Conservation (phyloP, 2,329 filamentous ascomycete genomes). For the Talaromyces sp. region DNA sequence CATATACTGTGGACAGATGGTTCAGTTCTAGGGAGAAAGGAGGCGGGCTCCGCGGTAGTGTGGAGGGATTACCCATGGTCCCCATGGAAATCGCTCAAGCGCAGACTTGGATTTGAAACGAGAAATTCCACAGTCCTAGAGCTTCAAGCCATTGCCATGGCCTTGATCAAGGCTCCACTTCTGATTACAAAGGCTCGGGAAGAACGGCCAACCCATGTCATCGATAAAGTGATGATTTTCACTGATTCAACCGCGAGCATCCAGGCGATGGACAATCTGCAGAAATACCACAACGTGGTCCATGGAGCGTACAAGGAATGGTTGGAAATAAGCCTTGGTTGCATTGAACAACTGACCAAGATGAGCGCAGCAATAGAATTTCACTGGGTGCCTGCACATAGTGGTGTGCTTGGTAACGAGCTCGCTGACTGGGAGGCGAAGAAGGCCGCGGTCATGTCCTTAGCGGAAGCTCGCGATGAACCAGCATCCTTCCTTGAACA, state of each 20-base stretch:
- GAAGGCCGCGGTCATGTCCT: background rate
- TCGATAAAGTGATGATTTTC: background rate
- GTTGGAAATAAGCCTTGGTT: background rate
- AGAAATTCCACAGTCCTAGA: background rate
- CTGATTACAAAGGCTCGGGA: background rate
- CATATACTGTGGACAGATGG: conserved; percentile 1
- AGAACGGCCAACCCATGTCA: background rate
- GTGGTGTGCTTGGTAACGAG: background rate
- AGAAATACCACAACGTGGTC: no score
- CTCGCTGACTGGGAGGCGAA: background rate
- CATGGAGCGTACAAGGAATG: no score
- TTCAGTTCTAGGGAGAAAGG: background rate
- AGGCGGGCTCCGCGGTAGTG: background rate
- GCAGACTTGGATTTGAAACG: background rate
- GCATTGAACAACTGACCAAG: background rate
- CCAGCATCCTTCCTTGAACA: background rate
- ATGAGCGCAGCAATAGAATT: background rate
- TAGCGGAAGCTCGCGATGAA: background rate
- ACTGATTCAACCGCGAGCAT: background rate
- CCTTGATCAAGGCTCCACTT: background rate
- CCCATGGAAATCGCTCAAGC: background rate
- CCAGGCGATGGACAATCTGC: background rate
- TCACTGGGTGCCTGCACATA: conserved; percentile 3
- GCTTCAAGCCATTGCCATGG: background rate
- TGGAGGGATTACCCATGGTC: background rate